Percentiles rank a stretch among this genome's conserved stretches.
Evolutionary conservation across 2,329 filamentous ascomycete genomes (phyloP).

Genomic region (Pyrenochaeta sp.): DNA sequence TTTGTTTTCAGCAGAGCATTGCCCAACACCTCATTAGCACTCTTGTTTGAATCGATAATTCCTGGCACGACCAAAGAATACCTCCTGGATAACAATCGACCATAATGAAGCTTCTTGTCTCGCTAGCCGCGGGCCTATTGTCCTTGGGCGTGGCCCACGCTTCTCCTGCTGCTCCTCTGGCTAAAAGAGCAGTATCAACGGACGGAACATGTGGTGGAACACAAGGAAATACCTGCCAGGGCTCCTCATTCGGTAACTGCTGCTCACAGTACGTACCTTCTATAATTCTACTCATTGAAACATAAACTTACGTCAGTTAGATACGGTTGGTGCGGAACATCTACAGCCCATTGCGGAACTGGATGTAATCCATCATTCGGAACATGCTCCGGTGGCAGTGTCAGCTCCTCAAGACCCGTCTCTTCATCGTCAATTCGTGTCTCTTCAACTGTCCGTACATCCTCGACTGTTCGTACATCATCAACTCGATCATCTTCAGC

Average conservation of each 20-base stretch:
- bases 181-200: conserved; percentile 43
- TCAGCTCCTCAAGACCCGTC: conserved; percentile 6
- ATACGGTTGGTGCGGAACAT: conserved; percentile 50
- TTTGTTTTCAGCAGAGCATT: no score
- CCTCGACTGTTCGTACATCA: conserved; percentile 13
- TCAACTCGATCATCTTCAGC: conserved; percentile 19
- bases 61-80: no score
- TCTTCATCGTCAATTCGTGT: conserved; percentile 25
- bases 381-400: conserved; percentile 29
- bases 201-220: conserved; percentile 54
- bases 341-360: conserved; percentile 36
- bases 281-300: conserved; percentile 45
- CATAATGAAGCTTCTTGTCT: conserved; percentile 28
- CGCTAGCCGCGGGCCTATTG: conserved; percentile 24
- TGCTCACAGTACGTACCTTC: conserved; percentile 51
- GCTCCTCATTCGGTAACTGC: conserved; percentile 54
- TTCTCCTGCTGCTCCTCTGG: conserved; percentile 13
- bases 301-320: conserved; percentile 48
- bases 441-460: conserved; percentile 39
- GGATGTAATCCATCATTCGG: conserved; percentile 44
- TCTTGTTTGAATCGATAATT: no score
- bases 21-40: no score
- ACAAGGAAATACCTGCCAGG: conserved; percentile 52
- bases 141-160: conserved; percentile 25
- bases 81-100: no score